Base-by-base conservation (phyloP, 345 rosid genomes). In the Eucalyptus shirleyi region DNA sequence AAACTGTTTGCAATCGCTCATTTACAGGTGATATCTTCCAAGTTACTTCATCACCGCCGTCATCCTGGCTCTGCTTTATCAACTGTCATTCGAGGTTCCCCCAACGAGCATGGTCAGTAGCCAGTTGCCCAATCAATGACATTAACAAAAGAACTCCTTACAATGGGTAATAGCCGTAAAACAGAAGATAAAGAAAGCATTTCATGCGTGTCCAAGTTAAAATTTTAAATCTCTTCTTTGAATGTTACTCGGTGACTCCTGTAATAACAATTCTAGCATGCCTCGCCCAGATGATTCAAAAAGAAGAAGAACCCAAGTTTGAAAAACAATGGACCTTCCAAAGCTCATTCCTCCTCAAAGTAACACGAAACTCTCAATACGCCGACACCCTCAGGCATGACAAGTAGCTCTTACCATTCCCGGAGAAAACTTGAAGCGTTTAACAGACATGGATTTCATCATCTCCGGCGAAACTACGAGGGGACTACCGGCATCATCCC, bases 21-120 rank as follows among this genome's bases (percentile, higher is more conserved):
- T 95, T 96, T 88, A 98, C 96, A 2, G 99, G 99, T 93, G 99
- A 96, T 90, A 97, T 93, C 95, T 94, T 98, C 99, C 99, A 98
- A 16, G 97, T 96, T 50, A 98, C 91, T 92, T 95, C 98, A 59
- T 95, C 99, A 42, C 92, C 95, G 45, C 95, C 96, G 89, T 98
- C 99, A 91, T 96, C 96, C 91, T 98, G 99, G 92, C 97, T 98
- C 93, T 95, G 99, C 94, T 94, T 95, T 90, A 98, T 95, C 95
- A 97, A 92, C 98, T 96, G 91, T 50, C 87, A 87, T 80, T 59
- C 9, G 11, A 60, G 49, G 34, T 87, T 34, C 69, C 24, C 50
- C 56, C 30, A 0, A 21, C n/a, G 88, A 44, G 30, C 30, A 77
- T 77, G 82, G 47, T 77, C 85, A 77, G 85, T 77, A 77, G 85